phyloP scores from a whole-genome alignment of 495 filamentous ascomycete species.

The Neurospora sp. region DNA sequence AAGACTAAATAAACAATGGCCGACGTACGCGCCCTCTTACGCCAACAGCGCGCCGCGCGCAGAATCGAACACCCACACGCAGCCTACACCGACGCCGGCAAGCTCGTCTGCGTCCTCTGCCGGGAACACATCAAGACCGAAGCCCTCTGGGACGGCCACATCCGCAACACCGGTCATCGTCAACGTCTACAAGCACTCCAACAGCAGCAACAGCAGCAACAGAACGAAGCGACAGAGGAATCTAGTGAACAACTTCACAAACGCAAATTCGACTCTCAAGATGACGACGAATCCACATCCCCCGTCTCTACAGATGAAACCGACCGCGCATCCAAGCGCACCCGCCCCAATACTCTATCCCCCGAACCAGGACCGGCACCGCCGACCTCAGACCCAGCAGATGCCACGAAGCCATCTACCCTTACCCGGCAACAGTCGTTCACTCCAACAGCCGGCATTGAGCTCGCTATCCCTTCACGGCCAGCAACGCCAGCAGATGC shows the following conservation, averaged over 20 bases:
- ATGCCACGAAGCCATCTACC: too few relatives aligned
- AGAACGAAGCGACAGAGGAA: neutral
- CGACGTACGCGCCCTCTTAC: slow-evolving; percentile 72
- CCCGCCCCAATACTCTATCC: slow-evolving; percentile 19
- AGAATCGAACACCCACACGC: slow-evolving; percentile 59
- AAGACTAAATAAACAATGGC: slow-evolving; percentile 44
- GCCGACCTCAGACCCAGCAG: neutral
- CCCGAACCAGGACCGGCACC: slow-evolving; percentile 11
- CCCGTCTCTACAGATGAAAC: slow-evolving; percentile 11
- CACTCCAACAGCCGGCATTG: slow-evolving; percentile 34
- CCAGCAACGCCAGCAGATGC: slow-evolving; percentile 37
- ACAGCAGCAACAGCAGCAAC: slow-evolving; percentile 5
- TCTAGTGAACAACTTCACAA: slow-evolving; percentile 15
- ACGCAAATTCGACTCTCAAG: slow-evolving; percentile 30
- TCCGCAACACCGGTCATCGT: slow-evolving; percentile 38
- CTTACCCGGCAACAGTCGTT: slow-evolving; percentile 21
- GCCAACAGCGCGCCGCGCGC: slow-evolving; percentile 68
- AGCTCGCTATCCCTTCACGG: slow-evolving; percentile 46
- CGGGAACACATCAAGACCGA: slow-evolving; percentile 50
- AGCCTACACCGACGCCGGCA: slow-evolving; percentile 48
- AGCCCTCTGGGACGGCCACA: slow-evolving; percentile 48
- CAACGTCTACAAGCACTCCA: slow-evolving; percentile 23
- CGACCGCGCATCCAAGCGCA: slow-evolving; percentile 31
- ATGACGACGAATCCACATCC: slow-evolving; percentile 22
- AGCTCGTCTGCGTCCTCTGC: slow-evolving; percentile 50